Base-by-base conservation (phyloP, 2,329 filamentous ascomycete species). In the Claviceps africana region DNA sequence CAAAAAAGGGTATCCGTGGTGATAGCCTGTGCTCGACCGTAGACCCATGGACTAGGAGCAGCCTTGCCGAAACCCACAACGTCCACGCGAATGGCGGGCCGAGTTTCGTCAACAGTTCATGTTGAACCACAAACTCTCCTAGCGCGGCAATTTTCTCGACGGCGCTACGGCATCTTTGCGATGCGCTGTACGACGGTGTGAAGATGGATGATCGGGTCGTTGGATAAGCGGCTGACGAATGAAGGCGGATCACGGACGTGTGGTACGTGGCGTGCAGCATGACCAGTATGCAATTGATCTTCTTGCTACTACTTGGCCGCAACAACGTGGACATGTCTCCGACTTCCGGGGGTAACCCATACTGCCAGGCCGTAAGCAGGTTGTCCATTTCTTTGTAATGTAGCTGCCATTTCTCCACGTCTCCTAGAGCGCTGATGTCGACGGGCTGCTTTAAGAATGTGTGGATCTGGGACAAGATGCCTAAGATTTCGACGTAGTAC, bases 231-330 rank as follows among this genome's bases (percentile, higher is more conserved):
- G 90, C 88, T 1, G 88, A 95, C 0, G 89, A 95, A 69, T 95
- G 89, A 25, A 95, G 76, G 37, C 90, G 82, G 59, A 96, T 95
- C 9, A 95, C 83, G 46, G 89, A 86, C 0, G 88, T 94, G 66
- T 94, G 87, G 62, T 90, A 95, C 0, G 88, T 89, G 4, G 87
- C 85, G 64, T 95, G 90, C 31, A 95, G 74, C 84, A 95, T 95
- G 49, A 95, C 82, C 85, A 89, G 89, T 50, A 84, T 85, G 64
- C 86, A 88, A 62, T 86, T 88, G 47, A 89, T 72, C 43, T 77
- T 77, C 64, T 86, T 88, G 60, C 11, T 28, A 28, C 77, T 78
- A 6, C 79, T 80, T 0, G 81, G 77, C 56, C 83, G 82, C 62
- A 90, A 88, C 1, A 94, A 70, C 56, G 87, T 85, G 47, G 83